Evolutionary conservation across 345 rosid species (phyloP), one percentile per base, ranked within the genome.

Genomic region (Gossypium herbaceum): DNA sequence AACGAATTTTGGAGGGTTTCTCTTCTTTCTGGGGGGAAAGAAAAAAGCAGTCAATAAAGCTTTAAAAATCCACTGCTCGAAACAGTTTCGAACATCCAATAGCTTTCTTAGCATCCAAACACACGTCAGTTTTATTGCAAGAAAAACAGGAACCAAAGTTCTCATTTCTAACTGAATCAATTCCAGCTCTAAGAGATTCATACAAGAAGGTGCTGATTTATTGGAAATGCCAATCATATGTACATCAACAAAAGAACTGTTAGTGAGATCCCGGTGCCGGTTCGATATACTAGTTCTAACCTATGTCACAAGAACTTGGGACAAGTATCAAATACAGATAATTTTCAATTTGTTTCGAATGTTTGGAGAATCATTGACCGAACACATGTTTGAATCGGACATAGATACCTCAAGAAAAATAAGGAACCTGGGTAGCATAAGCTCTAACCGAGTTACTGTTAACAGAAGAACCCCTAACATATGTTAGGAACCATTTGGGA

Each of bases 211-310:
- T 50, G 72, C 52, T 70, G 15, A 16, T 48, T 76, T 3, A 55
- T 73, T 60, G 43, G 67, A 51, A 76, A 56, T 58, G 79, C 22
- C 39, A 61, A 51, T 79, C 66, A 54, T 84, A 80, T 82, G 83
- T 84, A 87, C 81, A 84, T 41, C 51, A 73, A 75, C 78, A 85
- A 86, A 66, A 79, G 79, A 87, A 76, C 61, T 72, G 80, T 79
- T 78, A 72, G 81, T 75, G 66, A 41, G 51, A 59, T 72, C 73
- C 15, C 60, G n/a, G 64, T 25, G 8, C 17, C 41, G 2, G 7
- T 73, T 73, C 72, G 54, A 52, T 22, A 51, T 27, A 55, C 72
- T 73, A 57, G 54, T 22, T 67, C 44, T 65, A 58, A 22, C 25
- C 63, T 25, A 58, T 24, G 63, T 58, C 12, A 24, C 39, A 2